phyloP scores from a whole-genome alignment of 228 moss, liverwort and hornwort species.

The Sphagnum fallax region DNA sequence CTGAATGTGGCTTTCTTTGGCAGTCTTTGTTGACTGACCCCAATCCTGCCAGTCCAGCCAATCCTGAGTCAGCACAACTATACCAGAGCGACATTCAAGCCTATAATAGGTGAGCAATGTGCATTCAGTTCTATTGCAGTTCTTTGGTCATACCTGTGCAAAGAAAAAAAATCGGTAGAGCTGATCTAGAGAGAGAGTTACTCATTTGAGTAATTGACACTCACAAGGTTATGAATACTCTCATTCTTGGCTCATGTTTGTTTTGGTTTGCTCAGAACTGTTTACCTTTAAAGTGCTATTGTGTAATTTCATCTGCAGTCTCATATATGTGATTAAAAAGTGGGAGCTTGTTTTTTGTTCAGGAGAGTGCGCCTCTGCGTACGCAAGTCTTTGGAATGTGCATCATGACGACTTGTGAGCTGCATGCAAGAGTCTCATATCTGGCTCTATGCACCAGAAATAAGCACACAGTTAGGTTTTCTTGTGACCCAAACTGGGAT shows the following conservation, averaged over 20 bases:
- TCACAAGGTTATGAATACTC: neutral
- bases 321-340: neutral
- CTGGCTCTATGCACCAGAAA: conserved; percentile 5
- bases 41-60: conserved; percentile 57
- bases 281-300: no score
- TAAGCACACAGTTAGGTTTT: neutral
- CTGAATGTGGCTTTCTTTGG: neutral
- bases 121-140: neutral
- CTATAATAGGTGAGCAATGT: conserved; percentile 30
- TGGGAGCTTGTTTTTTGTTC: neutral
- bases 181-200: neutral
- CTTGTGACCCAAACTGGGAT: neutral
- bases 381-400: conserved; percentile 46
- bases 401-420: conserved; percentile 13
- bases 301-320: neutral
- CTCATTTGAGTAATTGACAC: neutral
- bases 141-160: neutral
- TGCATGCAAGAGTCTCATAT: neutral
- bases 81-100: conserved; percentile 45
- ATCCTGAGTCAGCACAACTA: conserved; percentile 51
- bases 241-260: no score
- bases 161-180: neutral
- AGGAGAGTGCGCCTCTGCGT: conserved; percentile 55
- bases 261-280: no score
- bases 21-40: conserved; percentile 58